Conservation (phyloP, 2,329 filamentous ascomycete species). For the Beauveria caledonica region DNA sequence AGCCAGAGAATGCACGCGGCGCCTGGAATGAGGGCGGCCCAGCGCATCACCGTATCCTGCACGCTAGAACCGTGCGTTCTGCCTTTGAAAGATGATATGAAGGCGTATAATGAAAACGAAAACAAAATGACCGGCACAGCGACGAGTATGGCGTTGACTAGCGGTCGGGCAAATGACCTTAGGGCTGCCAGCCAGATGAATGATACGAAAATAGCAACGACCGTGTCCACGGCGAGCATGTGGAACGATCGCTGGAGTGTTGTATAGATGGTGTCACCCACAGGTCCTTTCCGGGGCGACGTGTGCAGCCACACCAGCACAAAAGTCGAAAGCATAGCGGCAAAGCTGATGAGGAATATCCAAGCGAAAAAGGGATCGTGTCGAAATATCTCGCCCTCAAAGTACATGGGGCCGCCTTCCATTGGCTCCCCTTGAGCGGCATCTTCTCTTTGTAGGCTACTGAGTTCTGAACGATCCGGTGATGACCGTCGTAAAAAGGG, state of each 20-base stretch:
- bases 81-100: constrained; percentile 82
- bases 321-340: constrained; percentile 78
- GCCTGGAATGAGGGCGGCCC: constrained; percentile 70
- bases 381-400: constrained; percentile 60
- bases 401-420: constrained; percentile 41
- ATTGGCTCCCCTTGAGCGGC: constrained; percentile 28
- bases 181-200: constrained; percentile 84
- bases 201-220: constrained; percentile 83
- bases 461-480: constrained; percentile 41
- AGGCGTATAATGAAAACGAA: constrained; percentile 84
- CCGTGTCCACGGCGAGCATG: constrained; percentile 81
- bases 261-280: constrained; percentile 92
- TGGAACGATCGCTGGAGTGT: constrained; percentile 80
- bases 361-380: constrained; percentile 92
- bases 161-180: constrained; percentile 75
- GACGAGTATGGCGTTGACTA: constrained; percentile 73
- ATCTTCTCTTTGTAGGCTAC: constrained; percentile 28
- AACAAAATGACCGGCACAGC: constrained; percentile 80
- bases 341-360: constrained; percentile 77
- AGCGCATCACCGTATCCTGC: constrained; percentile 88
- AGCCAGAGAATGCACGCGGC: constrained; percentile 69
- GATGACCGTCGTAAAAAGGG: constrained; percentile 35
- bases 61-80: constrained; percentile 62
- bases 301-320: constrained; percentile 89
- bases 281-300: constrained; percentile 58